Conservation (phyloP, 2,329 filamentous ascomycete species). For the Epichloe gansuensis region DNA sequence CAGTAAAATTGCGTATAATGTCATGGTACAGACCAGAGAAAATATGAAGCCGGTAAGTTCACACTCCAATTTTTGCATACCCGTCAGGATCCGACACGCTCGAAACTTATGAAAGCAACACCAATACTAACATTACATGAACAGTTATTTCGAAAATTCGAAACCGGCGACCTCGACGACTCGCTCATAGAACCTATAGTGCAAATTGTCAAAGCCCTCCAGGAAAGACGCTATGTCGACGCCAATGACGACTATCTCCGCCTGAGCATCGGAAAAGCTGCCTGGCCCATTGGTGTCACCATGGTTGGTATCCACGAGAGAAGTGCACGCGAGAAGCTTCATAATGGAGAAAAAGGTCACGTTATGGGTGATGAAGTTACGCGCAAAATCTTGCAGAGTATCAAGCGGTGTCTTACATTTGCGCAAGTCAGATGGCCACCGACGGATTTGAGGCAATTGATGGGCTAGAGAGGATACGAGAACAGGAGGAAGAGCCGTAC, state of each 20-base stretch:
- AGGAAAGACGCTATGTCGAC: conserved; percentile 84
- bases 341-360: conserved; percentile 77
- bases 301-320: conserved; percentile 99
- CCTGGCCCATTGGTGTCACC: conserved; percentile 97
- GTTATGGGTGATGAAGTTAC: conserved; percentile 96
- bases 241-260: conserved; percentile 91
- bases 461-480: conserved; percentile 43
- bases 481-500: too few relatives aligned
- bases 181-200: conserved; percentile 70
- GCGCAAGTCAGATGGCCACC: conserved; percentile 95
- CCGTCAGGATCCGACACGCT: too few relatives aligned
- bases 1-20: conserved; percentile 67
- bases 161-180: conserved; percentile 66
- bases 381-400: conserved; percentile 91
- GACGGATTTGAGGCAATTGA: conserved; percentile 80
- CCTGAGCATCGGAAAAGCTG: conserved; percentile 88
- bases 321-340: conserved; percentile 86
- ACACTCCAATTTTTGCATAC: background rate
- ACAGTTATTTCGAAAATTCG: conserved; percentile 74
- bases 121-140: background rate
- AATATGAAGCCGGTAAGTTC: conserved; percentile 62
- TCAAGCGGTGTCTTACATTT: conserved; percentile 93
- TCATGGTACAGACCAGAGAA: conserved; percentile 76
- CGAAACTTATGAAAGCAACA: background rate
- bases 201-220: conserved; percentile 83